phyloP scores from a whole-genome alignment of 371 early-diverging fungal species.

The Saksenaea oblongispora region DNA sequence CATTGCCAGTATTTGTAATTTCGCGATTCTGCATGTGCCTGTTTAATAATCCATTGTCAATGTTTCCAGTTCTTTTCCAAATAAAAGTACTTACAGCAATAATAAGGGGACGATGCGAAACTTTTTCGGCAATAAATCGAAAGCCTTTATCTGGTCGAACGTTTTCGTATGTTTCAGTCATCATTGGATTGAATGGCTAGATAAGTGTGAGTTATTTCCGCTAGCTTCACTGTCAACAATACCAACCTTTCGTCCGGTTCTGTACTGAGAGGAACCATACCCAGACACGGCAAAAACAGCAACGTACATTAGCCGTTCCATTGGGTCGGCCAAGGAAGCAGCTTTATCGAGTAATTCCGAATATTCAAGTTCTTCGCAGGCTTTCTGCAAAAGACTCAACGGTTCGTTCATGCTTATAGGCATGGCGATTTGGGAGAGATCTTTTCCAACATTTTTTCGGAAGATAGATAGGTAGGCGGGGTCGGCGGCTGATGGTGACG shows the following conservation, averaged over 20 bases:
- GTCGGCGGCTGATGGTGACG: conserved; percentile 73
- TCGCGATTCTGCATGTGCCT: conserved; percentile 74
- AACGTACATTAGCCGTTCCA: conserved; percentile 78
- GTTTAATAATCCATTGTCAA: not conserved
- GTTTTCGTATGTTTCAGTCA: conserved; percentile 94
- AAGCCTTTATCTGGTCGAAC: conserved; percentile 81
- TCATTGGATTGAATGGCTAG: conserved; percentile 92
- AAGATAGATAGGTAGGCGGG: conserved; percentile 79
- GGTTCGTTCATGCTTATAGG: conserved; percentile 94
- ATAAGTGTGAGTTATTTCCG: not conserved
- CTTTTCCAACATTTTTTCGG: conserved; percentile 93
- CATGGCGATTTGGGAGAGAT: conserved; percentile 89
- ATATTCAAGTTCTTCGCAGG: conserved; percentile 91
- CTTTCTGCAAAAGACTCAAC: conserved; percentile 81
- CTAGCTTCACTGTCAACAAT: not conserved
- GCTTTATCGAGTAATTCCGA: conserved; percentile 80
- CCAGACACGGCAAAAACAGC: conserved; percentile 87
- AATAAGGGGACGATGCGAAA: conserved; percentile 82
- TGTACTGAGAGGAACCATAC: conserved; percentile 79
- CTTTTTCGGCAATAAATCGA: conserved; percentile 85
- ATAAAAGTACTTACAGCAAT: conserved; percentile 61
- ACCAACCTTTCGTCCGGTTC: conserved; percentile 73
- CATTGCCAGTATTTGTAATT: conserved; percentile 74
- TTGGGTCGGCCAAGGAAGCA: conserved; percentile 53
- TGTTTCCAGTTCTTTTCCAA: not conserved